These are phyloP conservation scores for Botryotinia globosa DNA, from an alignment of 2,329 filamentous ascomycete genomes.

Conservation along the genomic window DNA sequence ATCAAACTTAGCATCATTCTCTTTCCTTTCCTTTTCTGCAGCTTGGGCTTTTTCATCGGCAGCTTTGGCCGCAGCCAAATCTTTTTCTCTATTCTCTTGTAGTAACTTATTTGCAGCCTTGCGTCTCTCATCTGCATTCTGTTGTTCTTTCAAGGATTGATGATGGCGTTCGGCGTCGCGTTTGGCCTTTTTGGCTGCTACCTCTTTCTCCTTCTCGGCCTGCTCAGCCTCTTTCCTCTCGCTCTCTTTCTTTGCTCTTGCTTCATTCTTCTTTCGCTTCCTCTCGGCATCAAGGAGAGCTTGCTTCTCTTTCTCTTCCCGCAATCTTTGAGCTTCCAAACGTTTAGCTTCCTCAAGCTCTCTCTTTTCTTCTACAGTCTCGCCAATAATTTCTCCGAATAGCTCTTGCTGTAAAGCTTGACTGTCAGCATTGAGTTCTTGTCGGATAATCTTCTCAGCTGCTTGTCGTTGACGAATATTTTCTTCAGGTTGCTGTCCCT, in stretches of 20 bases:
- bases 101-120: constrained; percentile 19
- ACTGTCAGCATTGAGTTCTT: constrained; percentile 21
- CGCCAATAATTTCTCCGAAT: constrained; percentile 29
- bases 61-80: constrained; percentile 13
- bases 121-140: constrained; percentile 8
- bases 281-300: not conserved
- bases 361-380: constrained; percentile 21
- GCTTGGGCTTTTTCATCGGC: constrained; percentile 6
- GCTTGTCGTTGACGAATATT: constrained; percentile 20
- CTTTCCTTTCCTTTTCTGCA: constrained; percentile 11
- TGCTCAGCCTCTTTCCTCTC: constrained; percentile 13
- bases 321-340: constrained; percentile 3
- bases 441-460: constrained; percentile 26
- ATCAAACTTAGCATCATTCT: not conserved
- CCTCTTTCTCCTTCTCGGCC: constrained; percentile 20
- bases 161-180: constrained; percentile 22
- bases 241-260: constrained; percentile 18
- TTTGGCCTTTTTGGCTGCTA: constrained; percentile 15
- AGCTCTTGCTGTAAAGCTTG: constrained; percentile 23
- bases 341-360: not conserved
- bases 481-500: not conserved
- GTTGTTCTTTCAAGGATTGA: constrained; percentile 7
- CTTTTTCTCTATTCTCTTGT: constrained; percentile 18
- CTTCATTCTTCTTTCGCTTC: constrained; percentile 7
- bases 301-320: not conserved